Evolutionary conservation across 2,329 filamentous ascomycete species (phyloP), one percentile per base, ranked within the genome.

Genomic region (Trichophyton benhamiae): DNA sequence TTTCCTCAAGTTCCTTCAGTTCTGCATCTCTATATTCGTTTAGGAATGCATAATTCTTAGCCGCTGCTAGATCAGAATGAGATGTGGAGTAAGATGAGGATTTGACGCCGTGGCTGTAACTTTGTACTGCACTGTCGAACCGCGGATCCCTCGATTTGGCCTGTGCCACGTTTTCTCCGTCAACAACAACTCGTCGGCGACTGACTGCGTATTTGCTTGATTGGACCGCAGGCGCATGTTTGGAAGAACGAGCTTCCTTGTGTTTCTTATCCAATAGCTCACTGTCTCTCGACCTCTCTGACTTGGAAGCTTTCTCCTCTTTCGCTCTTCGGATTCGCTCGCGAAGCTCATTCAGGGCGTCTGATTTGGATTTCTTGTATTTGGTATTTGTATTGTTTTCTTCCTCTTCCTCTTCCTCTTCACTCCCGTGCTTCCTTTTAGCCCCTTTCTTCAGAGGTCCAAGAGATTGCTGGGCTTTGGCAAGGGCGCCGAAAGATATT

Each of bases 401-500:
- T 15, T 30, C 44, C 11, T 72, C 48, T 22, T 59, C 58, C 3
- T 38, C 58, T 15, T 59, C 58, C 1, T 49, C 58, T 15, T 42
- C 11, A 15, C 6, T 38, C 13, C 20, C 17, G n/a, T 33, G 25
- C 25, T 49, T 59, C 30, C 58, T 59, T n/a, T 48, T 44, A 13
- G 30, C 25, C 13, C 15, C 38, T 27, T 63, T 67, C 65, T 68
- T 71, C 59, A 59, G 67, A 9, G 41, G 22, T 71, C 76, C 77
- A 36, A 95, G 75, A 0, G 84, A 82, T 44, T 86, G 86, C 76
- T 95, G 89, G 1, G 91, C 91, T 78, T 89, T 89, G 65, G 89
- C 89, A 46, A 96, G 79, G n/a, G 89, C 88, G 65, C 91, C 91
- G 69, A 97, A 96, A 25, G 91, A 94, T 66, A 96, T 84, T 63